A percentile compares a stretch with the other conserved stretches of the same genome.
phyloP scores from a whole-genome alignment of 164 flowering plant species.

The Kalanchoe fedtschenkoi region DNA sequence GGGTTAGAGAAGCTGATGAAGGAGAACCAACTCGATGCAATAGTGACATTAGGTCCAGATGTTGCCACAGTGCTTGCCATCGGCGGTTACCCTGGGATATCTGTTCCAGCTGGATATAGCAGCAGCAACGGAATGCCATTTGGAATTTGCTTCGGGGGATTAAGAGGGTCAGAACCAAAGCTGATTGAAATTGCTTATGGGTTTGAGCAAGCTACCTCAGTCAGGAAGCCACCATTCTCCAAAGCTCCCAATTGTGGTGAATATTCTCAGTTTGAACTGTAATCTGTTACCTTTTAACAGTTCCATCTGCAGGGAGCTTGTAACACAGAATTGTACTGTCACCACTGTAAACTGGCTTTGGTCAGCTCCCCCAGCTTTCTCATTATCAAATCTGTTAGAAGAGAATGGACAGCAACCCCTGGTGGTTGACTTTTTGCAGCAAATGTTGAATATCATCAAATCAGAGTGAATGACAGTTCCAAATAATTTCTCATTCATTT shows the following conservation, averaged over 20 bases:
- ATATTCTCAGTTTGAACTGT: background rate
- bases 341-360: too few species aligned
- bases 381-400: too few species aligned
- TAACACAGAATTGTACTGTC: too few species aligned
- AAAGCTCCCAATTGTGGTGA: background rate
- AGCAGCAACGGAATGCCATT: constrained; percentile 24
- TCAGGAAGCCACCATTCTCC: constrained; percentile 20
- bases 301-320: too few species aligned
- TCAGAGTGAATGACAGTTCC: too few species aligned
- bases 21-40: constrained; percentile 30
- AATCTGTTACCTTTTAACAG: background rate
- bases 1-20: constrained; percentile 37
- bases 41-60: constrained; percentile 21
- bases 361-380: too few species aligned
- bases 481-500: too few species aligned
- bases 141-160: constrained; percentile 45
- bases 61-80: constrained; percentile 29
- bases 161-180: constrained; percentile 36
- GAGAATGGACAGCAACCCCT: too few species aligned
- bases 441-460: too few species aligned
- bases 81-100: constrained; percentile 43
- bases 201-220: constrained; percentile 37
- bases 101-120: constrained; percentile 41
- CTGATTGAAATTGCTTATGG: constrained; percentile 41
- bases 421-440: too few species aligned